These are phyloP conservation scores for Fraxinus cuspidata DNA, from an alignment of 257 asterid species.

Conservation along the genomic window DNA sequence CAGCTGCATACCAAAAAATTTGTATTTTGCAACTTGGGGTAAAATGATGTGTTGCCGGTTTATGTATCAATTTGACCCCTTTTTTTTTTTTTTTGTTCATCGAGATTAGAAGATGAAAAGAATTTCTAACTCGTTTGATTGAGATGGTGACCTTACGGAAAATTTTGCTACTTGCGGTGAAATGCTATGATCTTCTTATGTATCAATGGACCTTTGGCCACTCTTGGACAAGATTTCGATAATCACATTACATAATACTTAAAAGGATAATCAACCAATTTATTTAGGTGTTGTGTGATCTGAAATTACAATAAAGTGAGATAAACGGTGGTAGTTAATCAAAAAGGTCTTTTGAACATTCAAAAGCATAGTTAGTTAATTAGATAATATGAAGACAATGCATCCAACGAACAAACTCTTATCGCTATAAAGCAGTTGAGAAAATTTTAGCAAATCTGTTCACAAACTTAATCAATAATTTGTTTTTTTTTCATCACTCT, in stretches of 20 bases:
- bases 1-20: too few relatives aligned
- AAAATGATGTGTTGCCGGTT: not conserved
- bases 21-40: not conserved
- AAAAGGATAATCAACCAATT: not conserved
- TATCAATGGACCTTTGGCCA: not conserved
- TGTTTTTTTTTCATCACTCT: not conserved
- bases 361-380: slow-evolving; percentile 18
- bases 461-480: slow-evolving; percentile 8
- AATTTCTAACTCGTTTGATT: too few relatives aligned
- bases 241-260: not conserved
- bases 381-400: slow-evolving; percentile 24
- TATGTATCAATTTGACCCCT: too few relatives aligned
- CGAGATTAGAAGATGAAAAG: too few relatives aligned
- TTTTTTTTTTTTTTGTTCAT: too few relatives aligned
- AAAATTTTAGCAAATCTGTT: slow-evolving; percentile 1
- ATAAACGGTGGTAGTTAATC: not conserved
- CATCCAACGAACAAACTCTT: slow-evolving; percentile 38
- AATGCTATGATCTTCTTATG: not conserved
- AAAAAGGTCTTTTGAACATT: not conserved
- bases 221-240: not conserved
- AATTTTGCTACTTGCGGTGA: not conserved
- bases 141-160: too few relatives aligned
- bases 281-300: not conserved
- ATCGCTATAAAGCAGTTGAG: slow-evolving; percentile 47
- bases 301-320: not conserved